Conservation (phyloP, 2,329 filamentous ascomycete species). For the Helminthosporium solani region DNA sequence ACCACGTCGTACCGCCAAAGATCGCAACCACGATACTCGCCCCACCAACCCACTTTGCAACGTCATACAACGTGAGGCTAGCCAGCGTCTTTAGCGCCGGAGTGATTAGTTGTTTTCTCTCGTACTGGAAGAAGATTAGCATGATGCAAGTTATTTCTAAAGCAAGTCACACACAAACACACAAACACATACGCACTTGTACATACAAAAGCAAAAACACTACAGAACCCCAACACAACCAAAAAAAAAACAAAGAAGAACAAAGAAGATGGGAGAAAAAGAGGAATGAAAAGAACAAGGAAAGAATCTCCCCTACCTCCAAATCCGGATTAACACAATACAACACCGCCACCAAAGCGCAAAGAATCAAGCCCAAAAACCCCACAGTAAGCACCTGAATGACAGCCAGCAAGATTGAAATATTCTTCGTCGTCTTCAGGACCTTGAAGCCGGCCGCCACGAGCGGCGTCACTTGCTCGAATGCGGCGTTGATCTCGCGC, state of each 20-base stretch:
- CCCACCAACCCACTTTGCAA: conserved; percentile 17
- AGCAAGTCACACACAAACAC: too few species aligned
- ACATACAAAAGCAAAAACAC: not conserved
- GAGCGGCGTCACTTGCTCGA: conserved; percentile 55
- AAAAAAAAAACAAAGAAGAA: not conserved
- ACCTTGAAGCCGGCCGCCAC: conserved; percentile 53
- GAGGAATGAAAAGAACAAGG: not conserved
- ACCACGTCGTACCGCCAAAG: conserved; percentile 15
- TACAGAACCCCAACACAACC: not conserved
- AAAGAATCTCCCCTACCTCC: conserved; percentile 25
- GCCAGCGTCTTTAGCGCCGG: conserved; percentile 43
- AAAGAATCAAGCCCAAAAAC: conserved; percentile 44
- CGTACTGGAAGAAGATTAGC: too few species aligned
- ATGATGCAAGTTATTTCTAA: too few species aligned
- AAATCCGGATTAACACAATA: conserved; percentile 53
- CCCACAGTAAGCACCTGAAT: conserved; percentile 51
- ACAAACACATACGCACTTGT: too few species aligned
- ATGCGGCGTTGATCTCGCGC: conserved; percentile 53
- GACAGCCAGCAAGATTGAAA: conserved; percentile 49
- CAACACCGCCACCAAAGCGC: conserved; percentile 43
- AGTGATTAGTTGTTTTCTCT: conserved; percentile 46
- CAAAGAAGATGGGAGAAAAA: not conserved
- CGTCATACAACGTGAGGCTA: conserved; percentile 16
- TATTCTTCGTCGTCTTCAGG: conserved; percentile 52
- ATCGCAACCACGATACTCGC: conserved; percentile 2